Evolutionary conservation across 768 basidiomycete species (phyloP), one percentile per base, ranked within the genome.

Genomic region (Udeniomyces megalosporus): DNA sequence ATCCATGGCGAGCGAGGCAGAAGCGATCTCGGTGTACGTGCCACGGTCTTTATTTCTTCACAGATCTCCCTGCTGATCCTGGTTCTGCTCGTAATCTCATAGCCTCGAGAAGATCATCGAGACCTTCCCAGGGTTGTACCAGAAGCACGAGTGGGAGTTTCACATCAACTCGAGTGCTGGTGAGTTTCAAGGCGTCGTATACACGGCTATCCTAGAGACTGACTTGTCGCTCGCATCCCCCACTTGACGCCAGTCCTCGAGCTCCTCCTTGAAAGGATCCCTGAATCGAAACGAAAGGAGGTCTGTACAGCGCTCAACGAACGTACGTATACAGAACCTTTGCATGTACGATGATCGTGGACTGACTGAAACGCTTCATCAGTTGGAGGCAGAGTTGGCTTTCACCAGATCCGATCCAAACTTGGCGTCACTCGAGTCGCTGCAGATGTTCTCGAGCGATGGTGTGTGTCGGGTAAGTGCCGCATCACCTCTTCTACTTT

Each of bases 391-490:
- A 44, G 50, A 42, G 52, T 60, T 2, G 50, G 44, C 24, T 65
- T 65, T 47, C 32, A 48, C 12, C 58, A 65, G 22, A n/a, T 65
- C 12, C 58, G 63, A 24, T 32, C 57, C n/a, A 59, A 55, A 48
- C 58, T 65, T 17, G 49, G 46, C 32, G 75, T 82, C 59, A 83
- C 85, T 20, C 75, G 90, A 2, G 69, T 82, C 29, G 77, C 78
- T 1, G 78, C 81, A 0, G 88, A 91, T 53, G 86, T 88, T 68
- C 71, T 89, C 32, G 88, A 91, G 84, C 86, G 69, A 75, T 64
- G 70, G 49, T 61, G 67, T 44, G 28, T 65, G 2, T 47, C 63
- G 24, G 70, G 69, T 68, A n/a, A 58, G 69, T n/a, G 22, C 15
- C 10, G 15, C 34, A n/a, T n/a, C n/a, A n/a, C n/a, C n/a, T n/a